phyloP scores from a whole-genome alignment of 2,329 filamentous ascomycete species.

The Colletotrichum brevisporum region DNA sequence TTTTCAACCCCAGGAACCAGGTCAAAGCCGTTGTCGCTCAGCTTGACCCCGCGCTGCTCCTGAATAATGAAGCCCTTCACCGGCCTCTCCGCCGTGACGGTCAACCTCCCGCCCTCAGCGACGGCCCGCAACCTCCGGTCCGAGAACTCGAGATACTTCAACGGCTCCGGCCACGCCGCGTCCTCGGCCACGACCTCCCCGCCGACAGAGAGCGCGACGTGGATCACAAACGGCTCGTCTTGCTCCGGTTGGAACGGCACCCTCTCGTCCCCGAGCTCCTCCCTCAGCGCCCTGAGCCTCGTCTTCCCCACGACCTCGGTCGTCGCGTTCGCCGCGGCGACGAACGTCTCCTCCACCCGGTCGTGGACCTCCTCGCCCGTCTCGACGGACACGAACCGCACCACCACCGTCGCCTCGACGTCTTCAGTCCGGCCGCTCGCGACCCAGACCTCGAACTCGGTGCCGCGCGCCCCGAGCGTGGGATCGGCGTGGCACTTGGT shows the following conservation, averaged over 20 bases:
- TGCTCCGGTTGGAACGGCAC: conserved; percentile 52
- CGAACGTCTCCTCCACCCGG: conserved; percentile 44
- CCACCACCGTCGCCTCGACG: conserved; percentile 46
- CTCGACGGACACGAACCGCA: conserved; percentile 58
- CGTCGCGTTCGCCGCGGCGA: conserved; percentile 53
- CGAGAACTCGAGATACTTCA: conserved; percentile 71
- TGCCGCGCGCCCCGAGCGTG: conserved; percentile 52
- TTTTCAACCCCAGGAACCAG: conserved; percentile 63
- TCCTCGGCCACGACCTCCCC: conserved; percentile 61
- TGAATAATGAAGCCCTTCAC: conserved; percentile 71
- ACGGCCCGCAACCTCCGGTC: conserved; percentile 56
- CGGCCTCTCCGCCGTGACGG: conserved; percentile 58
- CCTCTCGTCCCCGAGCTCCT: conserved; percentile 38
- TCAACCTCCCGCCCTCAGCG: conserved; percentile 44
- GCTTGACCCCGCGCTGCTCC: conserved; percentile 58
- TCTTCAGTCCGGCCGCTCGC: conserved; percentile 49
- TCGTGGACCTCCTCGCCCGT: conserved; percentile 54
- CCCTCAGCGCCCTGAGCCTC: conserved; percentile 39
- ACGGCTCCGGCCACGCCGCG: conserved; percentile 72
- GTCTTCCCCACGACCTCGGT: conserved; percentile 56
- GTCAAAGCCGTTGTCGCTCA: conserved; percentile 73
- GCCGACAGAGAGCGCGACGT: conserved; percentile 56
- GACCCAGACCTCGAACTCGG: conserved; percentile 61
- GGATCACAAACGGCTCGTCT: conserved; percentile 63
- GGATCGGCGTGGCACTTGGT: conserved; percentile 60